Evolutionary conservation across 257 asterid species (phyloP).

Genomic region (Catharanthus roseus): DNA sequence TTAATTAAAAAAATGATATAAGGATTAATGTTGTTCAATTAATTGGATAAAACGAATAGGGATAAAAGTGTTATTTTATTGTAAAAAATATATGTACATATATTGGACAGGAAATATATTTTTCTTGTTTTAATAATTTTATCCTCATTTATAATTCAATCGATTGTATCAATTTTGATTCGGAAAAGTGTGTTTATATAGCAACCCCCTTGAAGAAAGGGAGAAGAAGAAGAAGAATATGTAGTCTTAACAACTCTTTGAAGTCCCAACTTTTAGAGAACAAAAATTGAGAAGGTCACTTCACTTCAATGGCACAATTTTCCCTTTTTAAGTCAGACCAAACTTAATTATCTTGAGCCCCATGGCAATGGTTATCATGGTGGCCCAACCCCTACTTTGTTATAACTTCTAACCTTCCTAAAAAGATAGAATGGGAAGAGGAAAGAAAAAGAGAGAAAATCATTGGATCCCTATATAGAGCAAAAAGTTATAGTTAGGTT

Average conservation of each 20-base stretch:
- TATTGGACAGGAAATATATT: too few species aligned
- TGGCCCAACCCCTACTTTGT: slow-evolving; percentile 21
- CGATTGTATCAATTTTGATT: too few species aligned
- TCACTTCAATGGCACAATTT: slow-evolving; percentile 11
- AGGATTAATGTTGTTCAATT: too few species aligned
- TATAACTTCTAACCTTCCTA: slow-evolving; percentile 18
- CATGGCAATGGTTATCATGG: slow-evolving; percentile 20
- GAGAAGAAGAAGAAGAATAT: too few species aligned
- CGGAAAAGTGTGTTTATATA: too few species aligned
- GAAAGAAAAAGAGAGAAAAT: slow-evolving; percentile 16
- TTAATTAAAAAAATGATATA: too few species aligned
- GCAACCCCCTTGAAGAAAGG: too few species aligned
- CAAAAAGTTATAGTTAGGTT: slow-evolving; percentile 25
- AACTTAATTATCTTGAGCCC: slow-evolving; percentile 49
- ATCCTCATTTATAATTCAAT: too few species aligned
- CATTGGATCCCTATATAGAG: slow-evolving; percentile 31
- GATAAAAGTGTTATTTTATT: too few species aligned
- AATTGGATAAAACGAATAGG: too few species aligned
- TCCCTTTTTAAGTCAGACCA: slow-evolving; percentile 38
- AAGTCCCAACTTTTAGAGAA: slow-evolving; percentile 23
- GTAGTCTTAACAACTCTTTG: slow-evolving; percentile 40
- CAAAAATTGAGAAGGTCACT: slow-evolving; percentile 23
- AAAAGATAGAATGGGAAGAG: slow-evolving; percentile 11
- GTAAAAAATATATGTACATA: too few species aligned
- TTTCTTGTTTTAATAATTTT: too few species aligned